phyloP scores from a whole-genome alignment of 768 basidiomycete species.

The Gloeostereum incarnatum region DNA sequence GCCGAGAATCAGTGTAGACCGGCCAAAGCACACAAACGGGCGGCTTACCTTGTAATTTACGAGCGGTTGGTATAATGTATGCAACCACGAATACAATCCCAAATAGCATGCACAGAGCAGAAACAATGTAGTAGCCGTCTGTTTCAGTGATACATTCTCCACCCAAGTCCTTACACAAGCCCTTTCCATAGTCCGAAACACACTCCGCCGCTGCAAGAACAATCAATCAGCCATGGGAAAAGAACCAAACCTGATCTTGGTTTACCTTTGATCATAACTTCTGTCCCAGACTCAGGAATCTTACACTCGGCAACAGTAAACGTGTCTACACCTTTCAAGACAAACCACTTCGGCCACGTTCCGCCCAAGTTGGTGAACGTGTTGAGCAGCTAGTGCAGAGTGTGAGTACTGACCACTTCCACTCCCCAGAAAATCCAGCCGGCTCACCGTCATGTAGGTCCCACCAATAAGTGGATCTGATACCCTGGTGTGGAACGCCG shows the following conservation, averaged over 20 bases:
- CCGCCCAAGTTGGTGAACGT: constrained; percentile 96
- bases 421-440: neutral
- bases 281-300: constrained; percentile 46
- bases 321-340: constrained; percentile 90
- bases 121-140: constrained; percentile 90
- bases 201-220: constrained; percentile 64
- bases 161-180: constrained; percentile 59
- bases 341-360: constrained; percentile 96
- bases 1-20: constrained; percentile 6
- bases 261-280: constrained; percentile 48
- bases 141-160: constrained; percentile 77
- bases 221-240: constrained; percentile 8
- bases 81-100: constrained; percentile 66
- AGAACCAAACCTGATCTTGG: neutral
- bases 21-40: no score
- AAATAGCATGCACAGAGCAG: constrained; percentile 65
- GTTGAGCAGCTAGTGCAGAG: constrained; percentile 66
- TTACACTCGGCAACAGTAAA: constrained; percentile 82
- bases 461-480: constrained; percentile 97
- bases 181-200: constrained; percentile 87
- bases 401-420: constrained; percentile 1
- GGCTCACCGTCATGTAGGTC: constrained; percentile 94
- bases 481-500: constrained; percentile 96
- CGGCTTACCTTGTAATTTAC: constrained; percentile 72
- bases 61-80: constrained; percentile 80